phyloP scores from a whole-genome alignment of 2,329 filamentous ascomycete species.

The Apiospora kogelbergensis region DNA sequence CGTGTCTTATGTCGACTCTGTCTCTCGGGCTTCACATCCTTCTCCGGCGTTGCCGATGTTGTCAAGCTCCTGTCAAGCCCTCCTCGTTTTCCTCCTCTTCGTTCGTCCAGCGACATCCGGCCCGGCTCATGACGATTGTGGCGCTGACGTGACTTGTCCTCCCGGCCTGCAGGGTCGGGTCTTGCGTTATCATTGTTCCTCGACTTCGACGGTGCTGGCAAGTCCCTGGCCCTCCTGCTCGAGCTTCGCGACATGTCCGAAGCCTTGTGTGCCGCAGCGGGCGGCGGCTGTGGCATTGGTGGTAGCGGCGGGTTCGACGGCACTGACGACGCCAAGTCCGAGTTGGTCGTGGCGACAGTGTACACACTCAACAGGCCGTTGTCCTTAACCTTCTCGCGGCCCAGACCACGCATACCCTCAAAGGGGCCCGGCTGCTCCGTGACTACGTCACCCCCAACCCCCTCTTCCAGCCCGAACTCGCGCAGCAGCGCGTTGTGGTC shows the following conservation, averaged over 20 bases:
- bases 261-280: background rate
- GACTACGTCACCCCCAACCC: background rate
- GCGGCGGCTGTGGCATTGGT: background rate
- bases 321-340: background rate
- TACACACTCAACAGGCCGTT: background rate
- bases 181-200: background rate
- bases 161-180: background rate
- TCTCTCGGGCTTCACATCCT: background rate
- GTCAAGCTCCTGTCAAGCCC: background rate
- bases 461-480: conserved; percentile 19
- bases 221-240: background rate
- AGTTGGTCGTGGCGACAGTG: background rate
- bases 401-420: background rate
- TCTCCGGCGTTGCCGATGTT: background rate
- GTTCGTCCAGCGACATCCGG: background rate
- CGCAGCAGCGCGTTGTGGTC: conserved; percentile 27
- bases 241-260: background rate
- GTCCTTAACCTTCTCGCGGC: background rate
- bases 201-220: background rate
- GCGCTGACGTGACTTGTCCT: background rate
- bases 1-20: background rate
- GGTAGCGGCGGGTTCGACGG: background rate
- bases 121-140: background rate
- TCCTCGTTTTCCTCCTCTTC: background rate
- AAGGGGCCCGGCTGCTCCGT: background rate